Evolutionary conservation across 2,329 filamentous ascomycete genomes (phyloP).

Genomic region (Acephala macrosclerotiorum): DNA sequence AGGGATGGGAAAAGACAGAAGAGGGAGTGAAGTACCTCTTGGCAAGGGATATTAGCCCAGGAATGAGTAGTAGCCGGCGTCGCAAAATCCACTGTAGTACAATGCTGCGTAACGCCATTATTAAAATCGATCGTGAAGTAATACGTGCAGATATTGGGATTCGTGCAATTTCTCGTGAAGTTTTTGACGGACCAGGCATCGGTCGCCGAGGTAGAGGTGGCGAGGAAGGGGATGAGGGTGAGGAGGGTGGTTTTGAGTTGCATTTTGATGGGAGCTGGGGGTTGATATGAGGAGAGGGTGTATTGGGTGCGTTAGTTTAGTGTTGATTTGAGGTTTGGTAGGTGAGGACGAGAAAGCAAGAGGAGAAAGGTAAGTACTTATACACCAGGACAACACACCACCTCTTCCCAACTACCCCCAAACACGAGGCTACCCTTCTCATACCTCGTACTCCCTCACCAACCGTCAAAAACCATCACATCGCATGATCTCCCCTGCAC

Average conservation of each 20-base stretch:
- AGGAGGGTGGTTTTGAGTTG: conserved; percentile 4
- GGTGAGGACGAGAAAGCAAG: too few species aligned
- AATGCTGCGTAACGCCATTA: background rate
- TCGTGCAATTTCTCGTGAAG: conserved; percentile 25
- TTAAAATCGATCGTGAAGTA: conserved; percentile 21
- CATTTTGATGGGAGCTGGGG: background rate
- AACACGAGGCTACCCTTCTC: background rate
- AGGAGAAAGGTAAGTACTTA: too few species aligned
- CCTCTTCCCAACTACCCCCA: background rate
- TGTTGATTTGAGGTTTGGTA: background rate
- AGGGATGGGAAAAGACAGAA: background rate
- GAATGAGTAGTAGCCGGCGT: conserved; percentile 9
- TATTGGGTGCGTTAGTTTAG: background rate
- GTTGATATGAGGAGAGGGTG: too few species aligned
- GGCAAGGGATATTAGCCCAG: conserved; percentile 15
- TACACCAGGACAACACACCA: too few species aligned
- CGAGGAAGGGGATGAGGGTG: background rate
- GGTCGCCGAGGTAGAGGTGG: background rate
- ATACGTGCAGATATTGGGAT: conserved; percentile 19
- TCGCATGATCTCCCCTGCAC: background rate
- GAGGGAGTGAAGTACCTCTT: conserved; percentile 14
- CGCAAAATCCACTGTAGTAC: conserved; percentile 14
- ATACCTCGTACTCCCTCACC: background rate
- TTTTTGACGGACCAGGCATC: conserved; percentile 9
- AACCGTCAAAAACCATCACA: conserved; percentile 1